These are phyloP conservation scores for Capsicum chinense DNA, from an alignment of 257 asterid genomes.

Conservation along the genomic window DNA sequence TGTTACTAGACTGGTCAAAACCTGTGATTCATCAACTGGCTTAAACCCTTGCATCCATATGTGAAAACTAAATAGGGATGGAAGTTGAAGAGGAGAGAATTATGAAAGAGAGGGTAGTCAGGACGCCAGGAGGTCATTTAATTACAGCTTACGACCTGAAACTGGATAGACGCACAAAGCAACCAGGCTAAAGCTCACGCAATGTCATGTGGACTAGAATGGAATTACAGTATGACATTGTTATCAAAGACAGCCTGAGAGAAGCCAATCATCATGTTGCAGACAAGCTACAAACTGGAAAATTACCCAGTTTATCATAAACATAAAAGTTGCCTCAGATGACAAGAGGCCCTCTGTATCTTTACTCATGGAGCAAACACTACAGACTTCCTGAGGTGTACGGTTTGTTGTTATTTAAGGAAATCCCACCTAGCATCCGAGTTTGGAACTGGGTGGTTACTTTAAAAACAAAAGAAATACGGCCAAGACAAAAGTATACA, in stretches of 20 bases:
- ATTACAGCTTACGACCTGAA: not conserved
- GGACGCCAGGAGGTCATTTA: not conserved
- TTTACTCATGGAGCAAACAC: not conserved
- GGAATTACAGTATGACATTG: not conserved
- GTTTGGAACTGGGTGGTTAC: not conserved
- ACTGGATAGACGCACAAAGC: not conserved
- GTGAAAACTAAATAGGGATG: not conserved
- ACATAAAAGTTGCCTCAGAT: not conserved
- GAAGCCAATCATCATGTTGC: not conserved
- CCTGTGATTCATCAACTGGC: too few species aligned
- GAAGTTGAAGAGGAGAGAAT: not conserved
- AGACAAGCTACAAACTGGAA: constrained; percentile 1
- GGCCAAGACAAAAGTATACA: not conserved
- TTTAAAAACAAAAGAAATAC: not conserved
- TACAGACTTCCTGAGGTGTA: not conserved
- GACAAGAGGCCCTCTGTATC: not conserved
- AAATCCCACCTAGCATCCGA: not conserved
- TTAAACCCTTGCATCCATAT: not conserved
- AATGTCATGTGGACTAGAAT: not conserved
- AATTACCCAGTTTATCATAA: not conserved
- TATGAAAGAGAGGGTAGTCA: not conserved
- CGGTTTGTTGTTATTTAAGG: not conserved
- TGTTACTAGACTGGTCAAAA: not conserved
- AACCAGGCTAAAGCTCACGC: not conserved
- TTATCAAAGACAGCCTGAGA: not conserved